These are phyloP conservation scores for Sugiyamaella xylanicola DNA, from an alignment of 1,139 yeast genomes.

Conservation along the genomic window DNA sequence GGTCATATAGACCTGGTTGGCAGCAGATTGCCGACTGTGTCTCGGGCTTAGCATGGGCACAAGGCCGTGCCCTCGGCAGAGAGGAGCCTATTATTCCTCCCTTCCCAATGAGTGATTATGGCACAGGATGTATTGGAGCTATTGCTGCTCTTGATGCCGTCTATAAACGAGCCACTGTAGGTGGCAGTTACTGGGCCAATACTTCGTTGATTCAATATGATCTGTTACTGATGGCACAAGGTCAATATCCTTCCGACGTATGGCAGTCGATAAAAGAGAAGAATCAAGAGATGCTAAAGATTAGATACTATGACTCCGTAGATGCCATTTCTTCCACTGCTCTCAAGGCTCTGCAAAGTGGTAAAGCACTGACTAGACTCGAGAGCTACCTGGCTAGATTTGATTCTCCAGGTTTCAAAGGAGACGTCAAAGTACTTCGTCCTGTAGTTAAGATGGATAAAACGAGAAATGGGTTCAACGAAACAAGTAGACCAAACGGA, in stretches of 20 bases:
- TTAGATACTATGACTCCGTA: slow-evolving; percentile 42
- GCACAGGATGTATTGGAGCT: slow-evolving; percentile 45
- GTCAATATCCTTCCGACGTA: slow-evolving; percentile 35
- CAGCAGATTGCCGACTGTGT: slow-evolving; percentile 46
- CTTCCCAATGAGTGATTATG: slow-evolving; percentile 46
- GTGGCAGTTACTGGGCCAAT: slow-evolving; percentile 44
- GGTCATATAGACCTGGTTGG: slow-evolving; percentile 45
- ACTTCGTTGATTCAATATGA: slow-evolving; percentile 44
- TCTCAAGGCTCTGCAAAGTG: slow-evolving; percentile 33
- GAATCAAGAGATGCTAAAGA: slow-evolving; percentile 32
- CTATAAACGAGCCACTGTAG: slow-evolving; percentile 38
- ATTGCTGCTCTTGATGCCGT: slow-evolving; percentile 41
- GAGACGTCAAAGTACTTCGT: slow-evolving; percentile 38
- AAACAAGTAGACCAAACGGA: slow-evolving; percentile 41
- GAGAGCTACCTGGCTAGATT: slow-evolving; percentile 36
- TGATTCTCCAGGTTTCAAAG: slow-evolving; percentile 38
- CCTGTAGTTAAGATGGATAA: slow-evolving; percentile 40
- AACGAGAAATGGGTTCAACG: slow-evolving; percentile 38
- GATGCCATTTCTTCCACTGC: slow-evolving; percentile 41
- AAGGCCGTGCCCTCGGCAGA: slow-evolving; percentile 40
- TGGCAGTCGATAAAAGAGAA: slow-evolving; percentile 35
- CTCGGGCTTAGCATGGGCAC: slow-evolving; percentile 44
- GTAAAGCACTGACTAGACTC: slow-evolving; percentile 34
- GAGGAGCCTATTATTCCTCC: slow-evolving; percentile 45
- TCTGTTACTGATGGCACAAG: slow-evolving; percentile 41